Conservation (phyloP, 495 filamentous ascomycete species). For the Jackrogersella minutella region DNA sequence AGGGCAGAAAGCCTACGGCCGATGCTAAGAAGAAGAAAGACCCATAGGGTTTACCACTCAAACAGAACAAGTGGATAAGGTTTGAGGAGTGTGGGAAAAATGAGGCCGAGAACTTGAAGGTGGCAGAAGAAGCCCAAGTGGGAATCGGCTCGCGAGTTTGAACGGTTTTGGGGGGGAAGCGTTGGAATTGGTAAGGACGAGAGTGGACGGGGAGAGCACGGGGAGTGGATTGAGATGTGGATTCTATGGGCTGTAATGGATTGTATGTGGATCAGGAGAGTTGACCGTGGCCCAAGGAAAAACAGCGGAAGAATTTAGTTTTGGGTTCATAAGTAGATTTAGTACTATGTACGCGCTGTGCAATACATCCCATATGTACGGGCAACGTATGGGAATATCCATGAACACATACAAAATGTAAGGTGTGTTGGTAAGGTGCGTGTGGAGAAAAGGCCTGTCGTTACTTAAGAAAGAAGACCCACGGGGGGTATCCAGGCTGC, state of each 20-base stretch:
- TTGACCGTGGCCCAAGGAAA: too few species aligned
- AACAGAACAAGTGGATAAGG: conserved; percentile 25
- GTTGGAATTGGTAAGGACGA: conserved; percentile 9
- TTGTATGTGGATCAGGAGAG: neutral
- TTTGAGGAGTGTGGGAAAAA: conserved; percentile 36
- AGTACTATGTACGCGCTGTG: neutral
- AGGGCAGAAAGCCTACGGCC: conserved; percentile 26
- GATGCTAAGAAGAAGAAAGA: conserved; percentile 30
- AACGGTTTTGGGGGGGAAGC: neutral
- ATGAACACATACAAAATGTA: too few species aligned
- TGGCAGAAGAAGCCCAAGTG: conserved; percentile 30
- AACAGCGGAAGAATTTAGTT: conserved; percentile 35
- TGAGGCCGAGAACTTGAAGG: conserved; percentile 41
- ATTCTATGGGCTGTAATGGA: neutral
- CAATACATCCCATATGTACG: too few species aligned
- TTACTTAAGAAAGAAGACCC: neutral
- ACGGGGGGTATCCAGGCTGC: conserved; percentile 20
- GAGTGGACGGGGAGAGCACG: conserved; percentile 19
- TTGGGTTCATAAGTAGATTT: neutral
- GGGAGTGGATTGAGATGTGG: conserved; percentile 20
- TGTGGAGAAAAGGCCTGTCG: conserved; percentile 6
- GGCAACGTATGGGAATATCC: too few species aligned
- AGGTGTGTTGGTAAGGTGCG: neutral
- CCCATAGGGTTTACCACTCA: conserved; percentile 31
- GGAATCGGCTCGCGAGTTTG: conserved; percentile 34